Evolutionary conservation across 2,329 filamentous ascomycete genomes (phyloP), one percentile per base, ranked within the genome.

Genomic region (Alternaria infectoria): DNA sequence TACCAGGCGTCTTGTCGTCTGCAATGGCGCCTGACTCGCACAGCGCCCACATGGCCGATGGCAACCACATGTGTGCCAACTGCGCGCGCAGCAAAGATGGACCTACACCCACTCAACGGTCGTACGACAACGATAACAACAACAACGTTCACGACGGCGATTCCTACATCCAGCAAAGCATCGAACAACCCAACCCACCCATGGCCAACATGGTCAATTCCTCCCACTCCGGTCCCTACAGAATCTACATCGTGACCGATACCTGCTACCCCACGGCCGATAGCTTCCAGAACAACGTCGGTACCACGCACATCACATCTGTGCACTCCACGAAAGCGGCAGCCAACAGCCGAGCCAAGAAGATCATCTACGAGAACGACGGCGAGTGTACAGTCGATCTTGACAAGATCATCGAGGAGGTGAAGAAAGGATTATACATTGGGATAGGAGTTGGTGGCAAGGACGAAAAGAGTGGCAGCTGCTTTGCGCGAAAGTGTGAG

Each of bases 401-500:
- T 13, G 70, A 74, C 57, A 73, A 69, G 54, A 72, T 74, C 6
- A 68, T 74, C 19, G 70, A 73, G 56, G 69, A 74, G 36, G 40
- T 67, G 15, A 68, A 64, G 30, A 45, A 64, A n/a, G 71, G 70
- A 1, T 32, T 74, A 15, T 74, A 71, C 19, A 70, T 62, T 5
- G 70, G 70, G 5, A 74, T 74, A 11, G 71, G 71, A 0, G 49
- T 73, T 2, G 69, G 69, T 11, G 69, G 66, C 6, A 66, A 62
- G 12, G 63, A 66, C 10, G 64, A 61, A 6, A 59, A 57, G 9
- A 44, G 63, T 2, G 59, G 57, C 3, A 50, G 57, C 10, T 71
- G 67, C 54, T 74, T 69, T 56, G 71, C 71, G 32, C 58, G 69
- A 17, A 74, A 72, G 32, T 73, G 70, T 46, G 69, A 70, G 54